Base-by-base conservation (phyloP, 2,329 filamentous ascomycete genomes). In the Epichloe sibirici region DNA sequence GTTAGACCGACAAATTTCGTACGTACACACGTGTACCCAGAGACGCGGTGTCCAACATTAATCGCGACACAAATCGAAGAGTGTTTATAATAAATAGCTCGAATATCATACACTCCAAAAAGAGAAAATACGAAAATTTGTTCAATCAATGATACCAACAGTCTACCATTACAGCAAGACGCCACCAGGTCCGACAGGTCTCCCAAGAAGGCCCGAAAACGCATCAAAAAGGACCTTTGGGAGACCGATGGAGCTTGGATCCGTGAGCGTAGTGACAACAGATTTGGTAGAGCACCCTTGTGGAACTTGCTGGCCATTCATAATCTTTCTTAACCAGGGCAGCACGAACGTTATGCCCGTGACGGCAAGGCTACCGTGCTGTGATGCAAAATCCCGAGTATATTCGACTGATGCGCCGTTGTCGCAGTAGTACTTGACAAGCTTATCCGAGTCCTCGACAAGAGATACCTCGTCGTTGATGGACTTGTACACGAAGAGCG, bases 331-430 rank as follows among this genome's bases (percentile, higher is more conserved):
- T 35, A 51, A 37, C 49, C 49, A 51, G 4, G 49, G 43, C 35
- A 46, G 12, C 7, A 46, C 49, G 5, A 31, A 23, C 2, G 49
- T 45, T 8, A 28, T 4, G 15, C 31, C 34, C 13, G 49, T 52
- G 3, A 52, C 9, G n/a, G 28, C 38, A 8, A 52, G 31, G 21
- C n/a, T 37, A 21, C 17, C 25, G 37, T 55, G 46, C 2, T 31
- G 25, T 4, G 51, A 53, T 4, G 21, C 38, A 3, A 39, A 21
- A 12, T 53, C 51, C 4, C 51, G 37, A 3, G 17, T 13, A 13
- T 53, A 53, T 21, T 53, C 35, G 11, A 53, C 51, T 13, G 39
- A 23, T 9, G 38, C 42, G n/a, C 51, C 51, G 5, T 39, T 49
- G 23, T 23, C n/a, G 47, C 51, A 53, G 47, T 53, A 53, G 23